Base-by-base conservation (phyloP, 257 asterid species). In the Gentiana dahurica region DNA sequence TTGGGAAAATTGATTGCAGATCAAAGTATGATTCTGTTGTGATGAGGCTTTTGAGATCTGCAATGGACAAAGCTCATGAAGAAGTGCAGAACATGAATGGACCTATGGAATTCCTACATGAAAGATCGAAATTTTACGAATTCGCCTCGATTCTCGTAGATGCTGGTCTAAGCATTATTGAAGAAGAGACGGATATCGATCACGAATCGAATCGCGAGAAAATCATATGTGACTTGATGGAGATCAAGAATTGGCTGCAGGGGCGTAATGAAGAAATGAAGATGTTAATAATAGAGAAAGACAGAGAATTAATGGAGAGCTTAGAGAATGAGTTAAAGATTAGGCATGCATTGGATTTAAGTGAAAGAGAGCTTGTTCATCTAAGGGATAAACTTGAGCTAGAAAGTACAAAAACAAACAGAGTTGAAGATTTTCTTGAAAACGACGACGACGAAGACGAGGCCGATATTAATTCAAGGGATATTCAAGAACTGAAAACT, bases 41-140 rank as follows among this genome's bases (percentile, higher is more conserved):
- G 59, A 81, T 89, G 94, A 74, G 75, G 51, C 75, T 89, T 36
- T 35, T 89, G 63, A 76, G 89, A 78, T 69, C 81, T 15, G 95
- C 94, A 54, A 77, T 89, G 97, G 95, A 83, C 34, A 73, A 73
- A 73, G 88, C 90, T 43, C 95, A 76, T 52, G 89, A 81, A 49
- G 77, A 86, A 36, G 64, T 83, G 52, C 91, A 81, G 53, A 77
- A 78, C 10, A 68, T 65, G 47, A 84, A 77, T 5, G 89, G 94
- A 11, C 89, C 94, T 6, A 76, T 89, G 3, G 89, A 81, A 61
- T 84, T 79, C 66, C 64, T 89, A 39, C 91, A 79, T 3, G 84
- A 77, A 52, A 67, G 89, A 65, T 81, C 89, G 3, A 78, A 73
- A 8, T 86, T 81, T 58, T 83, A 83, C 48, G 86, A 86, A 55